Conservation (phyloP, 257 asterid species). For the Mentha longifolia region DNA sequence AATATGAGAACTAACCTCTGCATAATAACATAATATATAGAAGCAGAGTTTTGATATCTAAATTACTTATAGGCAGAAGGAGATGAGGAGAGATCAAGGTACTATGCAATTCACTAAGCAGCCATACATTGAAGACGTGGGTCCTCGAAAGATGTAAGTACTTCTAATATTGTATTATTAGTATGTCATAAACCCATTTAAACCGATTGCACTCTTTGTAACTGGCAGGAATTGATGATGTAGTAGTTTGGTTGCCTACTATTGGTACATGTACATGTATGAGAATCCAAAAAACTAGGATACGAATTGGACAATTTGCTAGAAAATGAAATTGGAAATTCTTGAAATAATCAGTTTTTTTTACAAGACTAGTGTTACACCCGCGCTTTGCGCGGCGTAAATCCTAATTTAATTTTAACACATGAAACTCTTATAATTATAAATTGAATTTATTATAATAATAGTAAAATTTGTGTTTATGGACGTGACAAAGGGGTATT, state of each 20-base stretch:
- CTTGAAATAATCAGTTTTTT: background rate
- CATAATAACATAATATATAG: too few relatives aligned
- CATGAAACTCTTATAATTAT: too few relatives aligned
- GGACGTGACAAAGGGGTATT: too few relatives aligned
- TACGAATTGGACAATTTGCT: slow-evolving; percentile 23
- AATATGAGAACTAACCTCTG: too few relatives aligned
- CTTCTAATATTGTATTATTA: background rate
- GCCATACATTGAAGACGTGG: slow-evolving; percentile 82
- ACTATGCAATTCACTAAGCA: slow-evolving; percentile 64
- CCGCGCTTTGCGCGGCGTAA: too few relatives aligned
- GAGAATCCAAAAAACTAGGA: background rate
- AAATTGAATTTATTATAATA: too few relatives aligned
- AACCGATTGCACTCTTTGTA: slow-evolving; percentile 2
- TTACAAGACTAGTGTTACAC: too few relatives aligned
- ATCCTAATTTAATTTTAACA: too few relatives aligned
- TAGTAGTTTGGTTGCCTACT: background rate
- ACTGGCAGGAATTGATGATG: background rate
- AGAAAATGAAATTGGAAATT: background rate
- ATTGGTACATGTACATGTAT: background rate
- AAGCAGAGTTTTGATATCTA: background rate
- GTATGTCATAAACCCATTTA: background rate
- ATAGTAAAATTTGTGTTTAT: too few relatives aligned
- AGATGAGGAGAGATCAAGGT: slow-evolving; percentile 50
- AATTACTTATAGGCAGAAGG: slow-evolving; percentile 1
- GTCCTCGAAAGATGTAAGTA: slow-evolving; percentile 81